Percentiles rank a stretch among this genome's conserved stretches.
phyloP scores from a whole-genome alignment of 768 basidiomycete species.

The Glaciozyma antarctica region DNA sequence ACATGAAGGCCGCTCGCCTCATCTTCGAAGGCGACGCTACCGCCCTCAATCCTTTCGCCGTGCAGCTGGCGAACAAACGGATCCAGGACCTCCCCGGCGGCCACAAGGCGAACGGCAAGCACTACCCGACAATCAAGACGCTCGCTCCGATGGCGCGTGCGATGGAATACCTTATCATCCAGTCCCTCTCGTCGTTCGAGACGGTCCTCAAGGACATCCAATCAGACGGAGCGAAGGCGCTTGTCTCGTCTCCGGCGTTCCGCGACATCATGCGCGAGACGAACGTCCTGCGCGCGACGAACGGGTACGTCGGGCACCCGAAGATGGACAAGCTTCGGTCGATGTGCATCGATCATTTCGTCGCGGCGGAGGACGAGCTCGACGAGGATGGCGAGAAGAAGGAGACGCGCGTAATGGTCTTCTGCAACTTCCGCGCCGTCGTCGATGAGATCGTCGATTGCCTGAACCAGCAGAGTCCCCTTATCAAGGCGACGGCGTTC shows the following conservation, averaged over 20 bases:
- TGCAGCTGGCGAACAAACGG: conserved; percentile 25
- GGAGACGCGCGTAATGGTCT: conserved; percentile 69
- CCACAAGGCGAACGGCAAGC: conserved; percentile 14
- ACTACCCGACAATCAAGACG: conserved; percentile 44
- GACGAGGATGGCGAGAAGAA: conserved; percentile 29
- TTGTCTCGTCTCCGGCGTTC: conserved; percentile 48
- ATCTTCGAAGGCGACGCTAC: conserved; percentile 17
- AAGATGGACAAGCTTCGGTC: conserved; percentile 78
- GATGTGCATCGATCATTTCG: conserved; percentile 72
- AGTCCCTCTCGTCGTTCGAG: conserved; percentile 69
- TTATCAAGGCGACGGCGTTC: conserved; percentile 74
- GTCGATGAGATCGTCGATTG: conserved; percentile 83
- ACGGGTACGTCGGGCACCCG: conserved; percentile 53
- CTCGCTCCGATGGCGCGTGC: conserved; percentile 56
- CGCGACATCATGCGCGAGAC: conserved; percentile 28
- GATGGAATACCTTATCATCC: conserved; percentile 85
- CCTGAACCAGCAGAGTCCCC: conserved; percentile 57
- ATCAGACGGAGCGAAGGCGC: conserved; percentile 44
- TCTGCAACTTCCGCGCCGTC: conserved; percentile 77
- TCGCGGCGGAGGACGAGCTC: conserved; percentile 41
- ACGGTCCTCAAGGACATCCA: conserved; percentile 45
- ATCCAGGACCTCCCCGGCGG: conserved; percentile 22
- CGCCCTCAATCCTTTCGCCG: conserved; percentile 24
- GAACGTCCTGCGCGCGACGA: conserved; percentile 14
- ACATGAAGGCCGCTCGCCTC: conserved; percentile 14